Evolutionary conservation across 352 stramenopile genomes (phyloP), one percentile per base, ranked within the genome.

Genomic region (Phytophthora tubulina): DNA sequence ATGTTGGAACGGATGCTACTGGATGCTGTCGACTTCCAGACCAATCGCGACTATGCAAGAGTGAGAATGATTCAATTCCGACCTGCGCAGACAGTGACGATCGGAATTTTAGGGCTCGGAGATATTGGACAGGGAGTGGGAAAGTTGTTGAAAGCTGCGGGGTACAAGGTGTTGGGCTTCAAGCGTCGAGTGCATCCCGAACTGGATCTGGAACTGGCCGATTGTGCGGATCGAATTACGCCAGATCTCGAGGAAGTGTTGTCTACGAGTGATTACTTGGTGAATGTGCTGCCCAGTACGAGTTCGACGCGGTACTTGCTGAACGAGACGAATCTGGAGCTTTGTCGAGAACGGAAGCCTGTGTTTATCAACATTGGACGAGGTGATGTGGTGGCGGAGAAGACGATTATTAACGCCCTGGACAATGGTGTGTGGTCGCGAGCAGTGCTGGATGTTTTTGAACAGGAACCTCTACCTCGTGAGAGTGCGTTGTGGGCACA

Each of bases 281-380:
- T 98, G 32, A 96, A 88, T 63, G 86, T 96, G 7, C 63, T 98
- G 46, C 91, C 93, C 8, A 96, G 88, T 61, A 98, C 93, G n/a
- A 61, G 42, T 2, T 75, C 78, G 17, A 98, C 93, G 46, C 72
- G 78, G 30, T 80, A 88, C 53, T 64, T 97, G 33, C 62, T 98
- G 44, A 84, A 66, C 14, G 75, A 85, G n/a, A 59, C 74, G 21
- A 78, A 80, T 14, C 63, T 97, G 4, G 38, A 72, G 31, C 50
- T 77, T 13, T 94, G 87, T 38, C 50, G 61, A 2, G 53, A 78
- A 15, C 81, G 86, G 68, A 76, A 90, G 69, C 88, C 90, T 1
- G 85, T 96, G 30, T 89, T 98, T 59, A 85, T 98, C 69, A 97
- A 97, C 81, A 88, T 97, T 31, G 93, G 93, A 6, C 86, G 93